Percentiles rank a stretch among this genome's conserved stretches.
Conservation (phyloP, 2,329 filamentous ascomycete species). For the Cladosporium cucumerinum region DNA sequence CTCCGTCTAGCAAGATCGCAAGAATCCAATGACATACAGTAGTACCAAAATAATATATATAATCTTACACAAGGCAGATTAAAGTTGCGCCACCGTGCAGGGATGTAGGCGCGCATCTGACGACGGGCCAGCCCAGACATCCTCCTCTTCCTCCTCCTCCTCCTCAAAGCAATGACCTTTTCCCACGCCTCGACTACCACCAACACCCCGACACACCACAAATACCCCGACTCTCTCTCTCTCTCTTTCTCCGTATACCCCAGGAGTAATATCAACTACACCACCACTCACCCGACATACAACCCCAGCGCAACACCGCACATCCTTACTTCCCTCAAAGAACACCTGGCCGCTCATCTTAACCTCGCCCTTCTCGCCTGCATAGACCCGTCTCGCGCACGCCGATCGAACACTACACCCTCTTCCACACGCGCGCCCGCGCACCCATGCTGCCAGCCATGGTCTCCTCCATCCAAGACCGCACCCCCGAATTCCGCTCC, state of each 20-base stretch:
- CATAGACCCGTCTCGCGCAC: neutral
- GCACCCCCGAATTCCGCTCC: slow-evolving; percentile 90
- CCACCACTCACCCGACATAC: neutral
- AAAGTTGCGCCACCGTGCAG: slow-evolving; percentile 6
- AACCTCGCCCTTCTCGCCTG: neutral
- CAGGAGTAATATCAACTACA: neutral
- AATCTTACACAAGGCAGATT: neutral
- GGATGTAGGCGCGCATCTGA: neutral
- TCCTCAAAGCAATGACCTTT: neutral
- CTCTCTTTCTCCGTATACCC: neutral
- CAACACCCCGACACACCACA: neutral
- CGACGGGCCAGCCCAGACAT: neutral
- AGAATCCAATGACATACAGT: neutral
- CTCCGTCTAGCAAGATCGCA: neutral
- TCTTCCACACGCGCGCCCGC: slow-evolving; percentile 4
- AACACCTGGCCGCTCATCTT: slow-evolving; percentile 11
- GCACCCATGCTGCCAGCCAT: slow-evolving; percentile 38
- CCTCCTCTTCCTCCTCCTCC: too few relatives aligned
- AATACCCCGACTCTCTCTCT: neutral
- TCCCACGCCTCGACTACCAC: neutral
- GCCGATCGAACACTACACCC: neutral
- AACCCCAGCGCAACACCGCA: neutral
- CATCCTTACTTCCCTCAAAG: neutral
- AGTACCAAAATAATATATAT: neutral
- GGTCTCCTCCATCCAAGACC: slow-evolving; percentile 82